Evolutionary conservation across 2,329 filamentous ascomycete species (phyloP).

Genomic region (Setomelanomma holmii): DNA sequence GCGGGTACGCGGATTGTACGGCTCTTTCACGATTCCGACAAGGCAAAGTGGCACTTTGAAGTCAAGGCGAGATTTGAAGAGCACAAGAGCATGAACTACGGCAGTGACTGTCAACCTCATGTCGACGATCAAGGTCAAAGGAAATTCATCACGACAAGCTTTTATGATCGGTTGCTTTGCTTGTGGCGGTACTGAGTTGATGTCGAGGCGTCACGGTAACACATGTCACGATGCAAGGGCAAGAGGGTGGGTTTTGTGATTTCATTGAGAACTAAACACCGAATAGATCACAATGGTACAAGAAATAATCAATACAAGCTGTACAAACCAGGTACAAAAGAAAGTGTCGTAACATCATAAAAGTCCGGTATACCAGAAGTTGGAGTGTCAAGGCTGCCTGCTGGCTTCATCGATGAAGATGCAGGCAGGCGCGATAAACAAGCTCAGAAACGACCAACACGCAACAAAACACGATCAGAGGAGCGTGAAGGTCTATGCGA

Average conservation of each 20-base stretch:
- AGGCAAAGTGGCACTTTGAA: constrained; percentile 64
- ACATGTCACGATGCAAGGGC: background rate
- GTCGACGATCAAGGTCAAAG: constrained; percentile 31
- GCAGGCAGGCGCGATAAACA: no score
- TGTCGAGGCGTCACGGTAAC: background rate
- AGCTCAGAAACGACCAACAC: no score
- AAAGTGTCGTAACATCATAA: no score
- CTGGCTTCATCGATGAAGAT: no score
- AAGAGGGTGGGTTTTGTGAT: background rate
- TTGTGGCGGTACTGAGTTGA: constrained; percentile 61
- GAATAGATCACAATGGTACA: no score
- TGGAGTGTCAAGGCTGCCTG: no score
- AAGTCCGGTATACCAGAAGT: no score
- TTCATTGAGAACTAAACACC: background rate
- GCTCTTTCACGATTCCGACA: constrained; percentile 44
- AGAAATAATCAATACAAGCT: no score
- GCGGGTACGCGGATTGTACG: constrained; percentile 75
- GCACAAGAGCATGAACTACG: constrained; percentile 96
- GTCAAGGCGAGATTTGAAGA: constrained; percentile 78
- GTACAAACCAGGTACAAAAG: no score
- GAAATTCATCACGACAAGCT: constrained; percentile 73
- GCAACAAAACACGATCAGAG: no score
- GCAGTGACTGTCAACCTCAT: constrained; percentile 70
- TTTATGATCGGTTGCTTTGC: constrained; percentile 76
- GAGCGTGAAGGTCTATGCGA: no score